Percentiles rank a stretch among this genome's conserved stretches.
Conservation (phyloP, 139 green algal genomes). For the Monoraphidium neglectum region DNA sequence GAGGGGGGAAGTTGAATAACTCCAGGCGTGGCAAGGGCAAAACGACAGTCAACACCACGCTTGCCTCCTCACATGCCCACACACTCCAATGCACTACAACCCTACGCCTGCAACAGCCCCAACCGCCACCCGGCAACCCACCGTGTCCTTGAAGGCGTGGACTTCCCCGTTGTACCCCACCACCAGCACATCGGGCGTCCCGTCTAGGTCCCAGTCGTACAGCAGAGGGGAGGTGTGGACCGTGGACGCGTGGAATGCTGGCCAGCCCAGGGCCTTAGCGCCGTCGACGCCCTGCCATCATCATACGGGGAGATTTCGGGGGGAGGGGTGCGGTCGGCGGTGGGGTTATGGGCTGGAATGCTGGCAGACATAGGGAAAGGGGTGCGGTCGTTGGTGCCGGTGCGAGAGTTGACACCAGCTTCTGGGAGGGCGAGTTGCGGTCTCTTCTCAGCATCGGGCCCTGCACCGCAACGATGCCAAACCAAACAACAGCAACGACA, state of each 20-base stretch:
- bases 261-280: constrained; percentile 74
- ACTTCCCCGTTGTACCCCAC: constrained; percentile 94
- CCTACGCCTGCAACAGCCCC: background rate
- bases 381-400: too few relatives aligned
- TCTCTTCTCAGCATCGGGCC: too few relatives aligned
- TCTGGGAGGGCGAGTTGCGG: too few relatives aligned
- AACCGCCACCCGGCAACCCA: constrained; percentile 9
- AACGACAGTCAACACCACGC: too few relatives aligned
- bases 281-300: constrained; percentile 78
- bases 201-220: constrained; percentile 90
- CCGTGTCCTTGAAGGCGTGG: constrained; percentile 87
- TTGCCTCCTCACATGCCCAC: too few relatives aligned
- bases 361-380: background rate
- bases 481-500: too few relatives aligned
- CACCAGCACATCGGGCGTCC: constrained; percentile 86
- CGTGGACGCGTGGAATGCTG: constrained; percentile 81
- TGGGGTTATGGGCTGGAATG: background rate
- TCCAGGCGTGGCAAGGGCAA: too few relatives aligned
- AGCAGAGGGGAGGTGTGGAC: constrained; percentile 90
- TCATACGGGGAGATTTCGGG: constrained; percentile 38
- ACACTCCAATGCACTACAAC: too few relatives aligned
- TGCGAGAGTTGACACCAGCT: too few relatives aligned
- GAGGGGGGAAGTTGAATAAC: too few relatives aligned
- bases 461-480: too few relatives aligned
- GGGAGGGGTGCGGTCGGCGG: background rate